phyloP scores from a whole-genome alignment of 2,329 filamentous ascomycete genomes.

The Fusarium armeniacum region DNA sequence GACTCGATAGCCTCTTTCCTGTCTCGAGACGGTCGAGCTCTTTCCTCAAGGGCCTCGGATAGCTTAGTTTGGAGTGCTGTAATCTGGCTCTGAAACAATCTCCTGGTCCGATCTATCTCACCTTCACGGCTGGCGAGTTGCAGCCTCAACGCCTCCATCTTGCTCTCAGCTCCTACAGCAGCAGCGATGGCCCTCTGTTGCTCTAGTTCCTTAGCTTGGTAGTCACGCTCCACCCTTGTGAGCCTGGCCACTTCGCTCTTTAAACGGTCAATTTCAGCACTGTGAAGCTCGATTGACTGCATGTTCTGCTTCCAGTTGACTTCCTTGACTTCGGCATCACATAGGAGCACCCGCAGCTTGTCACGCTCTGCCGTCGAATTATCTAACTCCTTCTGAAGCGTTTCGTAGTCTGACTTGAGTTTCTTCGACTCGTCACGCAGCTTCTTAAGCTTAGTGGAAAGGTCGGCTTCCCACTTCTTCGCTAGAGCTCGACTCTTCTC shows the following conservation, averaged over 20 bases:
- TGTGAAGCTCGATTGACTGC: slow-evolving; percentile 72
- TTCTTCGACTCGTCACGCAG: slow-evolving; percentile 79
- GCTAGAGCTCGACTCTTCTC: slow-evolving; percentile 79
- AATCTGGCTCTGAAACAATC: slow-evolving; percentile 64
- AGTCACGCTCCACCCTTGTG: slow-evolving; percentile 71
- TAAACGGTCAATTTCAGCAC: slow-evolving; percentile 72
- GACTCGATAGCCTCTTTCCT: slow-evolving; percentile 59
- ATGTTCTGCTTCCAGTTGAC: slow-evolving; percentile 73
- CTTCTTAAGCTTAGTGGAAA: slow-evolving; percentile 74
- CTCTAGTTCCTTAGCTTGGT: slow-evolving; percentile 74
- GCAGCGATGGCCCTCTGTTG: slow-evolving; percentile 69
- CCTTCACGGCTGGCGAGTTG: slow-evolving; percentile 66
- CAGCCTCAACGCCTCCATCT: slow-evolving; percentile 70
- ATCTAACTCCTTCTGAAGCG: slow-evolving; percentile 70
- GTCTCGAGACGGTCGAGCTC: slow-evolving; percentile 46
- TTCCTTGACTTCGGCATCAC: slow-evolving; percentile 78
- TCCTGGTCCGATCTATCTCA: slow-evolving; percentile 61
- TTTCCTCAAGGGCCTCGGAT: slow-evolving; percentile 55
- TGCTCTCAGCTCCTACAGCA: slow-evolving; percentile 70
- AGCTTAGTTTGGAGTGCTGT: slow-evolving; percentile 62
- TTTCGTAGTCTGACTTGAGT: slow-evolving; percentile 70
- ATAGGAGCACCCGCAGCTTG: slow-evolving; percentile 74
- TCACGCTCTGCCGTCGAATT: slow-evolving; percentile 71
- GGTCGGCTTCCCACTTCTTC: slow-evolving; percentile 82
- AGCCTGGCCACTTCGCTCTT: slow-evolving; percentile 71